Base-by-base conservation (phyloP, 257 asterid genomes). In the Lantana camara region DNA sequence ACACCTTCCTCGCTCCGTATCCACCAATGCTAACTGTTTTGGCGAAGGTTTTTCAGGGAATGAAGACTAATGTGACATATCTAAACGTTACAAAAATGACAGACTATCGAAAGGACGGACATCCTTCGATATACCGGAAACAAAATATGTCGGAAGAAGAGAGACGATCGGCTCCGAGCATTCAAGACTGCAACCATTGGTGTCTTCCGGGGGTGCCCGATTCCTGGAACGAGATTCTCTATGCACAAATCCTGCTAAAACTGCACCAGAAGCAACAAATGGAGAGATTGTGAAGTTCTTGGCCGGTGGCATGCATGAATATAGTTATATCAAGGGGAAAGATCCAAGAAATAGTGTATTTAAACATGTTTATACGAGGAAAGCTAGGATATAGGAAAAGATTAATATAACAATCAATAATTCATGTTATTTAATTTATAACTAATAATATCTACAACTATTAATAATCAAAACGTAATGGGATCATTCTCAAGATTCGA, bases 201-300 rank as follows among this genome's bases (percentile, higher is more conserved):
- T 88, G 96, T 52, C 87, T 88, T 3, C 96, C 96, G 0, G 96
- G 96, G 0, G 96, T 87, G 17, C 96, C 94, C 7, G 96, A 88
- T 69, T 45, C 77, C 0, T 88, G 96, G 96, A 88, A 88, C 42
- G 91, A 88, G 60, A 73, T 88, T 52, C 79, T 88, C 0, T 88
- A 81, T 17, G 82, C 96, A 0, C 74, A 85, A 35, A 76, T 88
- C 27, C 24, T 88, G 77, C 74, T 79, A 20, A 77, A 69, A 66
- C 23, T 66, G 19, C 24, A 74, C 58, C 71, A 73, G 53, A 79
- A 73, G 41, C 77, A 44, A 44, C 47, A 37, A 40, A 0, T 52
- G 64, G 11, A 60, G 30, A 75, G 16, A 56, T 14, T 30, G 11
- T 23, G 23, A 23, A 51, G n/a, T 35, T 63, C 15, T 15, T 29